A percentile compares a stretch with the other conserved stretches of the same genome.
Conservation (phyloP, 768 basidiomycete species). For the Leccinum pellstonianum region DNA sequence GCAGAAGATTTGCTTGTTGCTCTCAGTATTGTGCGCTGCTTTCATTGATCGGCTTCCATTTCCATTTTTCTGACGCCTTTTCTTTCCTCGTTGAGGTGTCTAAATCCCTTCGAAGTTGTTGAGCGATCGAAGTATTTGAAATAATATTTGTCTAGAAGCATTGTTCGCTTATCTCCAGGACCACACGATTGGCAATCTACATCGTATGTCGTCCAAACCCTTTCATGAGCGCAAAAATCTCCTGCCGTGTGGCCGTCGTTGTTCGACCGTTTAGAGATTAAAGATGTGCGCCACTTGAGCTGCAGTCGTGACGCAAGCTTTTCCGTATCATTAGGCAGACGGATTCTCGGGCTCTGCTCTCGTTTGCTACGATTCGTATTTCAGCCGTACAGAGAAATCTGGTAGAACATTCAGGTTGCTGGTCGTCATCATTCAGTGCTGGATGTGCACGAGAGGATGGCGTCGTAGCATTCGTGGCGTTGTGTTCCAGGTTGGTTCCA, state of each 20-base stretch:
- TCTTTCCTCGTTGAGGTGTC: background rate
- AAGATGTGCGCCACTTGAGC: background rate
- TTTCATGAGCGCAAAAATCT: constrained; percentile 5
- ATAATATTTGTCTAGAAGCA: background rate
- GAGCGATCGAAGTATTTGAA: constrained; percentile 9
- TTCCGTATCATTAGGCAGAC: constrained; percentile 9
- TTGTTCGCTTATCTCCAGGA: constrained; percentile 1
- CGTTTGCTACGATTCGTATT: constrained; percentile 13
- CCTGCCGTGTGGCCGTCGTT: constrained; percentile 8
- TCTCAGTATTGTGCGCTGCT: constrained; percentile 4
- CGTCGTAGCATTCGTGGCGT: constrained; percentile 4
- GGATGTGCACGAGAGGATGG: constrained; percentile 3
- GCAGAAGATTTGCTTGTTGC: constrained; percentile 3
- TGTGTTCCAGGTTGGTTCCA: background rate
- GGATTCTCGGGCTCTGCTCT: constrained; percentile 12
- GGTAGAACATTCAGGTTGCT: too few relatives aligned
- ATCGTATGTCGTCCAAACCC: constrained; percentile 2
- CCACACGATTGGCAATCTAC: constrained; percentile 15
- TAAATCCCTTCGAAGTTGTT: constrained; percentile 2
- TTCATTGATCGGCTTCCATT: background rate
- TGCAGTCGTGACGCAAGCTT: background rate
- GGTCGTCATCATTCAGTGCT: background rate
- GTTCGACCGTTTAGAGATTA: background rate
- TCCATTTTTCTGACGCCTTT: background rate
- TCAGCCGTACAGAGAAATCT: background rate